These are phyloP conservation scores for Alternaria dauci DNA, from an alignment of 2,329 filamentous ascomycete species.

Conservation along the genomic window DNA sequence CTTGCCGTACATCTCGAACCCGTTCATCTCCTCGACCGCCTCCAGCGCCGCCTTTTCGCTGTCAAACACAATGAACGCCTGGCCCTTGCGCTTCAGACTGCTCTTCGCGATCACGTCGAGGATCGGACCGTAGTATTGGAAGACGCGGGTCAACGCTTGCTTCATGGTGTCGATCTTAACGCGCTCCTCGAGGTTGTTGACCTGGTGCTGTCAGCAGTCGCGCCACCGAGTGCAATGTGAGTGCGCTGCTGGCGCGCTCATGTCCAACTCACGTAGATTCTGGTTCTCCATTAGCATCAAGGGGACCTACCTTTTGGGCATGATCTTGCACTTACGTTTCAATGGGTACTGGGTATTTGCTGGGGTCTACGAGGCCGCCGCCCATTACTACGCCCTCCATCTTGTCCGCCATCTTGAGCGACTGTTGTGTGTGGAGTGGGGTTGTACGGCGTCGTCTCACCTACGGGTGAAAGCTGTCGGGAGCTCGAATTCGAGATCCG, in stretches of 20 bases:
- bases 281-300: conserved; percentile 38
- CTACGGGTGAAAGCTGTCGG: conserved; percentile 21
- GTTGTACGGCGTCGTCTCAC: conserved; percentile 9
- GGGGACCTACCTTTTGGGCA: conserved; percentile 25
- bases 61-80: conserved; percentile 95
- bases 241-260: conserved; percentile 21
- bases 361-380: conserved; percentile 34
- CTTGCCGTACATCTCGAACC: conserved; percentile 92
- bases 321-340: conserved; percentile 43
- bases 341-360: conserved; percentile 47
- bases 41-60: conserved; percentile 77
- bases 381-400: conserved; percentile 46
- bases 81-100: conserved; percentile 90
- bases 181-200: conserved; percentile 89
- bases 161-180: conserved; percentile 82
- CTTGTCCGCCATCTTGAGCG: conserved; percentile 44
- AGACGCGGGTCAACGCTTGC: conserved; percentile 76
- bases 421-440: conserved; percentile 15
- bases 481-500: conserved; percentile 22
- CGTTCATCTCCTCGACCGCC: conserved; percentile 88
- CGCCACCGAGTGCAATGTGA: conserved; percentile 35
- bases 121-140: conserved; percentile 86
- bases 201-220: conserved; percentile 49
- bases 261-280: conserved; percentile 46
- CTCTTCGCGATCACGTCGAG: conserved; percentile 87